These are phyloP conservation scores for Silene latifolia DNA, from an alignment of 148 eudicot genomes.

Conservation along the genomic window DNA sequence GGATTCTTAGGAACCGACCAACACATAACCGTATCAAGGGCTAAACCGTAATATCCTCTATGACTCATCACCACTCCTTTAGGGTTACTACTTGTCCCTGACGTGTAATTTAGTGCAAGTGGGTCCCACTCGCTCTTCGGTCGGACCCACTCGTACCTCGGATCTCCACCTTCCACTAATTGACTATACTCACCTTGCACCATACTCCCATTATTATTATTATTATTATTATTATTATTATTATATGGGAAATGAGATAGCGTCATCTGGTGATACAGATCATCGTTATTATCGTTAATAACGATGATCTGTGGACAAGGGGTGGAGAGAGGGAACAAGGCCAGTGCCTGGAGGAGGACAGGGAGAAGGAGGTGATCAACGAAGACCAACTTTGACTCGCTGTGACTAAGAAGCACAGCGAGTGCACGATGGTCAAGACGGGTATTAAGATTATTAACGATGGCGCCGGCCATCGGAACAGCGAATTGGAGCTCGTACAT, in stretches of 20 bases:
- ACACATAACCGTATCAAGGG: conserved; percentile 30
- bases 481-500: conserved; percentile 80
- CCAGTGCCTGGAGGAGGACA: conserved; percentile 29
- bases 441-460: conserved; percentile 47
- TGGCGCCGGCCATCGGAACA: conserved; percentile 61
- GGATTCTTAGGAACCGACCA: conserved; percentile 37
- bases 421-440: conserved; percentile 44
- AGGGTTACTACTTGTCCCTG: conserved; percentile 43
- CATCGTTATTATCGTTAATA: neutral
- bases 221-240: too few relatives aligned
- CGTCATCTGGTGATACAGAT: neutral
- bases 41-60: conserved; percentile 28
- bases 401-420: conserved; percentile 39
- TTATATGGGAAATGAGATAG: neutral
- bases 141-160: conserved; percentile 37
- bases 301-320: conserved; percentile 14
- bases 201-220: neutral
- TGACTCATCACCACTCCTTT: conserved; percentile 46
- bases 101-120: conserved; percentile 42
- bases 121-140: conserved; percentile 50
- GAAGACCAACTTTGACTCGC: conserved; percentile 36
- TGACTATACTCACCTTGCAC: conserved; percentile 24
- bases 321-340: conserved; percentile 20
- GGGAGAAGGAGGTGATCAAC: conserved; percentile 26
- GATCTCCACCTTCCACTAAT: conserved; percentile 31